Evolutionary conservation across 1,284 basidiomycete genomes (phyloP).

Genomic region (Heliocybe sulcata): DNA sequence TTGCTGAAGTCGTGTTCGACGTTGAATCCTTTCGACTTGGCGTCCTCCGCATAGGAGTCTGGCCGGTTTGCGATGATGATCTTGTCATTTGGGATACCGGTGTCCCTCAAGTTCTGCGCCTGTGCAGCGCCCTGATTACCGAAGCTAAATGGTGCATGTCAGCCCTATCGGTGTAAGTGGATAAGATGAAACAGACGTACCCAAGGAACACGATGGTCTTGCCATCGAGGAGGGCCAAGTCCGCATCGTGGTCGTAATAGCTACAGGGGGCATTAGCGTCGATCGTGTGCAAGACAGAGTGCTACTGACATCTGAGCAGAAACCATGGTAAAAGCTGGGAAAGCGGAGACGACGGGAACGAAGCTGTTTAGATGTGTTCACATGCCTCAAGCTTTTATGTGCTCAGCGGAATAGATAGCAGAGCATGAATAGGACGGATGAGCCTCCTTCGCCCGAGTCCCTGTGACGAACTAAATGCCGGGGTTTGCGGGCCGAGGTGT

Average conservation of each 20-base stretch:
- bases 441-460: background rate
- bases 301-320: conserved; percentile 40
- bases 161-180: conserved; percentile 3
- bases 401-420: background rate
- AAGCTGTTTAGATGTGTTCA: background rate
- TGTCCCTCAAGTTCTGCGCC: conserved; percentile 59
- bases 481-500: background rate
- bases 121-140: conserved; percentile 64
- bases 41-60: conserved; percentile 51
- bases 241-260: conserved; percentile 57
- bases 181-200: conserved; percentile 21
- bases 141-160: conserved; percentile 32
- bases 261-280: conserved; percentile 20
- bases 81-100: conserved; percentile 51
- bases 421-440: background rate
- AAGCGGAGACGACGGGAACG: background rate
- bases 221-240: conserved; percentile 35
- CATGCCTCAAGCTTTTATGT: background rate
- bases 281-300: background rate
- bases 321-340: conserved; percentile 16
- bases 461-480: background rate
- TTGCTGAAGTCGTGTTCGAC: conserved; percentile 51
- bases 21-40: conserved; percentile 46
- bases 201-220: conserved; percentile 59
- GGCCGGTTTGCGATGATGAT: conserved; percentile 53